These are phyloP conservation scores for Aristolochia contorta DNA, from an alignment of 164 flowering plant genomes.

Conservation along the genomic window DNA sequence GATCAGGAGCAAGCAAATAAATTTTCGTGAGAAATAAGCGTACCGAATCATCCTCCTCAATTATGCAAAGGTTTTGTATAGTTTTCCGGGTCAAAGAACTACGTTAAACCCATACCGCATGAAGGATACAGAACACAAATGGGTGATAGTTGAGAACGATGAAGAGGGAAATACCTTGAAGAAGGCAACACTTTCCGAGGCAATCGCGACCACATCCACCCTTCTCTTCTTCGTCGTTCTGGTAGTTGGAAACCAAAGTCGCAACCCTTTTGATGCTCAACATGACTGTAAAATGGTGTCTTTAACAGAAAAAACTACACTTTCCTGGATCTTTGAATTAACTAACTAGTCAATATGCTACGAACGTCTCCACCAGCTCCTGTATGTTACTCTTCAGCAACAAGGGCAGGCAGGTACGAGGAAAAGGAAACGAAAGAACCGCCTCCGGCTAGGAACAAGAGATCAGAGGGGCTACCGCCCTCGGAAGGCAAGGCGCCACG, in stretches of 20 bases:
- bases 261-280: slow-evolving; percentile 73
- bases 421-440: slow-evolving; percentile 14
- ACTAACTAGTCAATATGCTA: background rate
- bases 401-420: background rate
- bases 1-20: too few relatives aligned
- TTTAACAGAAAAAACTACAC: too few relatives aligned
- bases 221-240: slow-evolving; percentile 27
- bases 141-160: too few relatives aligned
- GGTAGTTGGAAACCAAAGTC: slow-evolving; percentile 60
- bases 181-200: slow-evolving; percentile 52
- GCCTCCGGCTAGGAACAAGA: slow-evolving; percentile 68
- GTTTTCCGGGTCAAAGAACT: too few relatives aligned
- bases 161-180: slow-evolving; percentile 3
- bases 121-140: too few relatives aligned
- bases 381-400: background rate
- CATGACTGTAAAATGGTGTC: slow-evolving; percentile 10
- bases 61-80: too few relatives aligned
- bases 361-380: background rate
- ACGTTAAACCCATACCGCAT: too few relatives aligned
- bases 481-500: slow-evolving; percentile 71
- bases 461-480: slow-evolving; percentile 76
- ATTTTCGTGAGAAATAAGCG: too few relatives aligned
- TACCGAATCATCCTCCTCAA: too few relatives aligned
- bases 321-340: background rate
- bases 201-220: slow-evolving; percentile 67